Conservation (phyloP, 1,284 basidiomycete species). For the Moniliella sp. region DNA sequence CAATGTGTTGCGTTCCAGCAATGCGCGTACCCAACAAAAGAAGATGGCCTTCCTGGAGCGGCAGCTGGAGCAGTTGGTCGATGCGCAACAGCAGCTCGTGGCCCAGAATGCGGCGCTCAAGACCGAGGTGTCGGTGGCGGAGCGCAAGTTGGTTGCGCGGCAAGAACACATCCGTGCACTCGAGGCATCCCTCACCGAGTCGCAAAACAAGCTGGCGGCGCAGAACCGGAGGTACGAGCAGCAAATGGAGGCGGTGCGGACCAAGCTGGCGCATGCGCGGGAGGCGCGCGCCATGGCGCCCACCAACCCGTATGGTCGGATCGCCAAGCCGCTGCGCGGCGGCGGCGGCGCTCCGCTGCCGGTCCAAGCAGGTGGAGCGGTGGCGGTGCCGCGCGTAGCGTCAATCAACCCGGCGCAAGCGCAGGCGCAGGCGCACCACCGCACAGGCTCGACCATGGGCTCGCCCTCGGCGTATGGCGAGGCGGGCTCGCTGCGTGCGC, state of each 20-base stretch:
- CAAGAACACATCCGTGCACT: slow-evolving; percentile 71
- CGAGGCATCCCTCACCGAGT: slow-evolving; percentile 72
- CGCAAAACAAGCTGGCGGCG: slow-evolving; percentile 65
- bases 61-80: slow-evolving; percentile 79
- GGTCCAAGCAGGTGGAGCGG: no score
- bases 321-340: slow-evolving; percentile 83
- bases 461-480: no score
- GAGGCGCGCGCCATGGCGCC: slow-evolving; percentile 44
- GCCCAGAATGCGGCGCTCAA: slow-evolving; percentile 94
- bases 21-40: slow-evolving; percentile 91
- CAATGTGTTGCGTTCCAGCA: slow-evolving; percentile 89
- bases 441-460: no score
- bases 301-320: slow-evolving; percentile 65
- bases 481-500: no score
- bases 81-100: slow-evolving; percentile 95
- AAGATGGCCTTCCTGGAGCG: slow-evolving; percentile 97
- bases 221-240: slow-evolving; percentile 90
- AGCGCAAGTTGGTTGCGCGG: slow-evolving; percentile 78
- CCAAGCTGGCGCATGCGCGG: slow-evolving; percentile 64
- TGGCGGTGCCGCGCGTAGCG: slow-evolving; percentile 3
- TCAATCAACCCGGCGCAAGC: no score
- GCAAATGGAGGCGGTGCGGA: slow-evolving; percentile 70
- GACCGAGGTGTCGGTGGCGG: slow-evolving; percentile 89
- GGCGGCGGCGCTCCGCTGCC: slow-evolving; percentile 39
- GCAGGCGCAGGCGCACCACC: no score